Base-by-base conservation (phyloP, 1,284 basidiomycete genomes). In the Neolentinus lepideus region DNA sequence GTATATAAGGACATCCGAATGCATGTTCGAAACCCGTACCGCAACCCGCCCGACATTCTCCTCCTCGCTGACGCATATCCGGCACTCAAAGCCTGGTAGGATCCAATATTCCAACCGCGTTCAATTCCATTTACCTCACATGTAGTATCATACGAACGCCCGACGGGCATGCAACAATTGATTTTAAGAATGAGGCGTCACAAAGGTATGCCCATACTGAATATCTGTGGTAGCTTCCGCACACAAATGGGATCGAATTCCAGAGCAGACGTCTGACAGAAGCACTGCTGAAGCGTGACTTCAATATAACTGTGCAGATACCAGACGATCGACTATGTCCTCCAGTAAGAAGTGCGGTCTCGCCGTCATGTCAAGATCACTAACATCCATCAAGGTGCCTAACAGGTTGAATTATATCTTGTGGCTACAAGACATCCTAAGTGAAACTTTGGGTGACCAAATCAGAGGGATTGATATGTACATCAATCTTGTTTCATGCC, bases 401-500 rank as follows among this genome's bases (percentile, higher is more conserved):
- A 89, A 89, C 59, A 78, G 86, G 85, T 84, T 94, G 51, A 93
- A 95, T 67, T 94, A 89, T 62, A 67, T 87, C 22, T 70, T 84
- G 19, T 77, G 89, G 82, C 74, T 94, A 3, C 82, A 92, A 63
- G 88, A 92, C 57, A 67, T 85, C 9, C 55, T 76, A 1, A 52
- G 60, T 9, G 58, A 65, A 2, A 62, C 63, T n/a, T n/a, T n/a
- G 11, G 52, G 59, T 10, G 38, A 59, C 4, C 56, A 60, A 19
- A 29, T 51, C 11, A 22, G 19, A 22, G 84, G 80, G 2, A 65
- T 84, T 11, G 84, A 86, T 58, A 73, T 86, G 82, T 84, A 61
- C 29, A 75, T 63, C 9, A 35, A 26, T 21, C 24, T 25, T 22
- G 52, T 27, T 29, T 54, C 22, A 29, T 12, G 22, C 4, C 9